A percentile compares a stretch with the other conserved stretches of the same genome.
These are phyloP conservation scores for Lecanicillium sp. DNA, from an alignment of 2,329 filamentous ascomycete species.

Conservation along the genomic window DNA sequence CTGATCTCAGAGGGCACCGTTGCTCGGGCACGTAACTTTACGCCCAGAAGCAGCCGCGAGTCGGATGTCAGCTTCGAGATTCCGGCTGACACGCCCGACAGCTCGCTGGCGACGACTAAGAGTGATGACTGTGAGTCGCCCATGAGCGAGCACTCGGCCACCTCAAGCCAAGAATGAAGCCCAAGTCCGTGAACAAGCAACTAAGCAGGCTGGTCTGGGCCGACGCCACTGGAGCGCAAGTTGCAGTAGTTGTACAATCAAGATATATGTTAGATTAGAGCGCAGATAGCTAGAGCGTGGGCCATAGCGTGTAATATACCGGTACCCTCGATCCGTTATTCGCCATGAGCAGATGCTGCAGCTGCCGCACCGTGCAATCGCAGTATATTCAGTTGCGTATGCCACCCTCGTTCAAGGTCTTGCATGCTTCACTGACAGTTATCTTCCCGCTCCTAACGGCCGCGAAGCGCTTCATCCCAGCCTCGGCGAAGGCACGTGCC, in stretches of 20 bases:
- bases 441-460: no score
- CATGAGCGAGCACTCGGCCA: constrained; percentile 5
- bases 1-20: not conserved
- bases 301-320: constrained; percentile 11
- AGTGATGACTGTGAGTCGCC: constrained; percentile 11
- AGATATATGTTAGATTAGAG: constrained; percentile 12
- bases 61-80: constrained; percentile 12
- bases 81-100: constrained; percentile 8
- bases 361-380: no score
- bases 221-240: no score
- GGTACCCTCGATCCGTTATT: no score
- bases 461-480: no score
- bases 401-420: no score
- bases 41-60: constrained; percentile 10
- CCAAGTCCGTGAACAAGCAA: not conserved
- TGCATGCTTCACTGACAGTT: no score
- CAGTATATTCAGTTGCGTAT: no score
- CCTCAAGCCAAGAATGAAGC: not conserved
- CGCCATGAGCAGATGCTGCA: no score
- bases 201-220: no score
- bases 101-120: constrained; percentile 10
- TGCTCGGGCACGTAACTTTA: constrained; percentile 8
- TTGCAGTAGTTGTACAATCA: constrained; percentile 7
- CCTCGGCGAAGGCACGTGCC: no score
- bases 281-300: constrained; percentile 12